phyloP scores from a whole-genome alignment of 2,329 filamentous ascomycete species.

The Xylariaceae sp. region DNA sequence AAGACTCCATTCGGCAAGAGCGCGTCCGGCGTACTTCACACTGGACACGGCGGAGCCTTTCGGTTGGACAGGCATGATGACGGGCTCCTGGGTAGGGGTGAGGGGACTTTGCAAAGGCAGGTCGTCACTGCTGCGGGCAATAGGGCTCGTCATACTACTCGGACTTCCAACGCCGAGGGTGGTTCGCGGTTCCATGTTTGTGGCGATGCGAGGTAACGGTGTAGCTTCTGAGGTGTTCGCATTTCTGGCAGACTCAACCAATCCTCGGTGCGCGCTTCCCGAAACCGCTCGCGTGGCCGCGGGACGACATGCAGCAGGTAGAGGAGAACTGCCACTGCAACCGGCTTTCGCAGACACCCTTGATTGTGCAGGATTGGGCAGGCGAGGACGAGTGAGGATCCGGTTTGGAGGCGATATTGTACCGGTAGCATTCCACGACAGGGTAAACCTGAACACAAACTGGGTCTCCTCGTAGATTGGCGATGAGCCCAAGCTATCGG shows the following conservation, averaged over 20 bases:
- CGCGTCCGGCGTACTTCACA: conserved; percentile 63
- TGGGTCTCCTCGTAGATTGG: conserved; percentile 51
- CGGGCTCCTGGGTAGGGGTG: conserved; percentile 21
- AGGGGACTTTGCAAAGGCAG: conserved; percentile 3
- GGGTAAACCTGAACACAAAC: conserved; percentile 70
- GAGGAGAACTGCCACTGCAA: conserved; percentile 34
- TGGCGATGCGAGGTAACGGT: conserved; percentile 18
- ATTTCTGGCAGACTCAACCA: conserved; percentile 49
- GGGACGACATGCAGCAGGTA: conserved; percentile 34
- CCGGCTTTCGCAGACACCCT: conserved; percentile 43
- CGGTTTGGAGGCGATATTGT: conserved; percentile 53
- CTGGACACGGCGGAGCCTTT: conserved; percentile 40
- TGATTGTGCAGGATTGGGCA: conserved; percentile 67
- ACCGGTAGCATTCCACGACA: conserved; percentile 58
- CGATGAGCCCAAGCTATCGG: conserved; percentile 50
- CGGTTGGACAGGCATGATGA: conserved; percentile 43
- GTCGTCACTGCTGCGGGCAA: conserved; percentile 19
- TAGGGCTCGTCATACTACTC: conserved; percentile 6
- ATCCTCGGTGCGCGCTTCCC: conserved; percentile 39
- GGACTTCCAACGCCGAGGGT: neutral
- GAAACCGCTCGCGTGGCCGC: conserved; percentile 44
- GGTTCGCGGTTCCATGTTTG: conserved; percentile 8
- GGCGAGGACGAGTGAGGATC: conserved; percentile 61
- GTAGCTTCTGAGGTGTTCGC: conserved; percentile 34
- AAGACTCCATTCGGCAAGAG: conserved; percentile 73